Conservation (phyloP, 2,329 filamentous ascomycete genomes). For the Rhynchosporium agropyri region DNA sequence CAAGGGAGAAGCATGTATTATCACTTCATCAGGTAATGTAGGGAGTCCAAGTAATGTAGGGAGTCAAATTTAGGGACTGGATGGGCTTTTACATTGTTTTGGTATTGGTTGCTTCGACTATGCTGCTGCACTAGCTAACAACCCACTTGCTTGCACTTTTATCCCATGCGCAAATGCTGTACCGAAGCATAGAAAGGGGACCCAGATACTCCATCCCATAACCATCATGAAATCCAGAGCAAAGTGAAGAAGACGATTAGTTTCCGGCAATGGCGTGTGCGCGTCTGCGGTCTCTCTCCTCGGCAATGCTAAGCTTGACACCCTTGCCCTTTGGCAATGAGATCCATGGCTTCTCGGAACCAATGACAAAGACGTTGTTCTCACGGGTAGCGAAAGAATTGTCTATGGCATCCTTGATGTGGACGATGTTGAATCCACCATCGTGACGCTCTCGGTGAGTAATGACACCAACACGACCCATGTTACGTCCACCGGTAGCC, state of each 20-base stretch:
- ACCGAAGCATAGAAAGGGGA: conserved; percentile 34
- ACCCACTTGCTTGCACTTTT: conserved; percentile 35
- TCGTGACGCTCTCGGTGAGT: conserved; percentile 99
- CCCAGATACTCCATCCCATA: conserved; percentile 42
- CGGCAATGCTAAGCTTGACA: conserved; percentile 99
- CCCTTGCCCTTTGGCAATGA: conserved; percentile 99
- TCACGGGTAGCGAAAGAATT: conserved; percentile 99
- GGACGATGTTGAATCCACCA: conserved; percentile 99
- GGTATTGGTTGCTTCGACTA: conserved; percentile 38
- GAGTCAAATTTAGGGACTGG: conserved; percentile 20
- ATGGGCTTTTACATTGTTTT: conserved; percentile 35
- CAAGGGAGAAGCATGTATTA: background rate
- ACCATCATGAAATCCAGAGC: conserved; percentile 34
- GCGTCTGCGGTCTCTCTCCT: conserved; percentile 98
- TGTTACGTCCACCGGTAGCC: conserved; percentile 99
- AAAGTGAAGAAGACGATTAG: conserved; percentile 36
- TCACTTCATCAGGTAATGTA: conserved; percentile 13
- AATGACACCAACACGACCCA: conserved; percentile 99
- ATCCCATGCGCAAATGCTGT: conserved; percentile 26
- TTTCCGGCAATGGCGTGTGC: conserved; percentile 51
- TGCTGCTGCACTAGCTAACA: conserved; percentile 37
- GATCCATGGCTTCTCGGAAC: conserved; percentile 98
- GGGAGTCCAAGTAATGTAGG: conserved; percentile 6
- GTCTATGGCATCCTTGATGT: conserved; percentile 99
- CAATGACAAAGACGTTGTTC: conserved; percentile 99